Base-by-base conservation (phyloP, 768 basidiomycete genomes). In the Aureoboletus auriporus region DNA sequence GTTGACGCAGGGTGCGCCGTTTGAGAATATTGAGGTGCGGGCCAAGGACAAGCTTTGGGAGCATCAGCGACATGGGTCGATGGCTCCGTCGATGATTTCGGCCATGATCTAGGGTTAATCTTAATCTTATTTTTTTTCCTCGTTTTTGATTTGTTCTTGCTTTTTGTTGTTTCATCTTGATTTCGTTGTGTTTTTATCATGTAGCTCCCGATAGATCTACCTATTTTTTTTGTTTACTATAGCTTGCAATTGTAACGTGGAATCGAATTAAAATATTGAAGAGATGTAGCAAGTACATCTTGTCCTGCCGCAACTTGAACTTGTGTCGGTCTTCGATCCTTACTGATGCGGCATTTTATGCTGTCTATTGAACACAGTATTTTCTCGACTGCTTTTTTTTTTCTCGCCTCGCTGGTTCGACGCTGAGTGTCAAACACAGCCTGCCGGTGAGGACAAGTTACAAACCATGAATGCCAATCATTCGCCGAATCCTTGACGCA, bases 21-120 rank as follows among this genome's bases (percentile, higher is more conserved):
- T 91, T 61, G 87, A 84, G 52, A 92, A 95, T 67, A 96, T 98
- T 49, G 79, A 87, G 59, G 74, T 97, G 29, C 70, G 76, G 9
- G 84, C 83, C 26, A 95, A 93, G 69, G 79, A 83, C 54, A 90
- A 79, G 64, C 76, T 99, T 4, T 97, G 90, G 86, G 87, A 89
- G 50, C 79, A 81, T 27, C 82, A 82, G 54, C 67, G 71, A 17
- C 73, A 75, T 33, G 66, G 64, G 8, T 75, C 73, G 0, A 58
- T 61, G 1, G 69, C 69, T 7, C 71, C 72, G 23, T 81, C 80
- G n/a, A 58, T 77, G 47, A 66, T 70, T 16, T 74, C 75, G 40
- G 68, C 68, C 28, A 67, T 78, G 61, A 69, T 68, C 33, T 61
- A 63, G 56, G 30, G 35, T 23, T 31, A 27, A 20, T 5, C 7